These are phyloP conservation scores for Candida gigantensis DNA, from an alignment of 1,139 yeast genomes.

Conservation along the genomic window DNA sequence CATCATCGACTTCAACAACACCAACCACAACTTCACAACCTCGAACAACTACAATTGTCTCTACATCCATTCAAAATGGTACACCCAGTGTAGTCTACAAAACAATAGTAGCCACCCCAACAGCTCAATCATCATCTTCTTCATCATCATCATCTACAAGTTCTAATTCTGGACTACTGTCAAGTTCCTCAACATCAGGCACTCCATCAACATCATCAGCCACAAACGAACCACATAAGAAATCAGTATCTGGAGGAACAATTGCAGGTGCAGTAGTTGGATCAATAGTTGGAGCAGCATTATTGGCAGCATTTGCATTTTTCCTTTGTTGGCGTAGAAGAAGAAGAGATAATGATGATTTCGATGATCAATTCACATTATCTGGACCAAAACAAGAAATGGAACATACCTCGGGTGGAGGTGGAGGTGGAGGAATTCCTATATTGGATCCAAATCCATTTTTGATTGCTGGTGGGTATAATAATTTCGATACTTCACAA, in stretches of 20 bases:
- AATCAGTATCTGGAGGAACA: constrained; percentile 57
- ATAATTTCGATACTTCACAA: constrained; percentile 17
- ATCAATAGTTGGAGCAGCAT: constrained; percentile 50
- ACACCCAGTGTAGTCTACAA: constrained; percentile 25
- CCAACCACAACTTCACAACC: constrained; percentile 9
- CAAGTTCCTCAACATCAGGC: constrained; percentile 15
- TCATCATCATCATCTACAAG: constrained; percentile 18
- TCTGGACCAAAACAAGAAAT: constrained; percentile 31
- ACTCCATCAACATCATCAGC: constrained; percentile 18
- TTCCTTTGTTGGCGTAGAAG: constrained; percentile 47
- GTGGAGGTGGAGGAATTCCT: constrained; percentile 6
- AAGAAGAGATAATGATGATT: constrained; percentile 36
- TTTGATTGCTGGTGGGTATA: constrained; percentile 19
- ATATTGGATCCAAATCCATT: constrained; percentile 24
- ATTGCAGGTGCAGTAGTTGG: constrained; percentile 75
- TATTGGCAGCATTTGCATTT: constrained; percentile 37
- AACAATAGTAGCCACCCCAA: constrained; percentile 23
- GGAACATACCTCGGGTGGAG: constrained; percentile 8
- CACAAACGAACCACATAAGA: constrained; percentile 14
- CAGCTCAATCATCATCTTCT: constrained; percentile 17
- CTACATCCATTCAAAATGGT: constrained; percentile 25
- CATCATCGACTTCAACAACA: constrained; percentile 10
- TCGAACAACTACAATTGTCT: constrained; percentile 17
- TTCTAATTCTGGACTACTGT: too few relatives aligned
- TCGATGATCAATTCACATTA: constrained; percentile 38